A percentile compares a stretch with the other conserved stretches of the same genome.
Evolutionary conservation across 1,284 basidiomycete species (phyloP).

Genomic region (Moesziomyces antarcticus): DNA sequence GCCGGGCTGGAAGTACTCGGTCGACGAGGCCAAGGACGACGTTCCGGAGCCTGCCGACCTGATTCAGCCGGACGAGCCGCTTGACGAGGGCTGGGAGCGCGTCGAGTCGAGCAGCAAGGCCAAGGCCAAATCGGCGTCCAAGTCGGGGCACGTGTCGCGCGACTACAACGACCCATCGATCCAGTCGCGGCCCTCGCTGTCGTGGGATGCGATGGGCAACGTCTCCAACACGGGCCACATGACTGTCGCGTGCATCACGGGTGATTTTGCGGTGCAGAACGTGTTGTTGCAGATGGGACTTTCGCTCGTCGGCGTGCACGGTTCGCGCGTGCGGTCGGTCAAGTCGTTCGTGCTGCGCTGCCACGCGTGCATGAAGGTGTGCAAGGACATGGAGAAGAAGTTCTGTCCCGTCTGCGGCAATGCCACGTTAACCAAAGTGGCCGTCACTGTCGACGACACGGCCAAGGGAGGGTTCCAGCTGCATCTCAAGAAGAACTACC

Average conservation of each 20-base stretch:
- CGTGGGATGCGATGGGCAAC: slow-evolving; percentile 36
- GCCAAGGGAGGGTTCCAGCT: slow-evolving; percentile 54
- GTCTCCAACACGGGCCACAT: slow-evolving; percentile 72
- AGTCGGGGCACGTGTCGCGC: slow-evolving; percentile 70
- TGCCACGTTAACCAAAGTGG: slow-evolving; percentile 87
- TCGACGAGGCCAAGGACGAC: slow-evolving; percentile 23
- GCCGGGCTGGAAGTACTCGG: slow-evolving; percentile 42
- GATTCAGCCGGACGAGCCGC: slow-evolving; percentile 33
- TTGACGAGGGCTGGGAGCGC: slow-evolving; percentile 45
- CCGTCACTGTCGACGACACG: slow-evolving; percentile 75
- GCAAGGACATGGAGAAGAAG: slow-evolving; percentile 92
- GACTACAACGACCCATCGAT: slow-evolving; percentile 66
- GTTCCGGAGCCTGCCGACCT: slow-evolving; percentile 24
- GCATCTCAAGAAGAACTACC: slow-evolving; percentile 73
- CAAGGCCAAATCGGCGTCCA: slow-evolving; percentile 11
- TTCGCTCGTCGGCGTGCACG: slow-evolving; percentile 88
- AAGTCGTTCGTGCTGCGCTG: slow-evolving; percentile 97
- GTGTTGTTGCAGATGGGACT: slow-evolving; percentile 95
- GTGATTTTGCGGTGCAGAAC: slow-evolving; percentile 99
- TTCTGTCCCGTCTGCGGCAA: slow-evolving; percentile 99
- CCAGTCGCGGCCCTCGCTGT: slow-evolving; percentile 36
- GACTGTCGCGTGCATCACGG: slow-evolving; percentile 76
- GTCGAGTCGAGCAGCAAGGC: slow-evolving; percentile 37
- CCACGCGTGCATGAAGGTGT: slow-evolving; percentile 98
- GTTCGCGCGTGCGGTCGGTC: slow-evolving; percentile 87